Evolutionary conservation across 129 eudicot species (phyloP), one percentile per base, ranked within the genome.

Genomic region (Chrysanthemum lavandulifolium): DNA sequence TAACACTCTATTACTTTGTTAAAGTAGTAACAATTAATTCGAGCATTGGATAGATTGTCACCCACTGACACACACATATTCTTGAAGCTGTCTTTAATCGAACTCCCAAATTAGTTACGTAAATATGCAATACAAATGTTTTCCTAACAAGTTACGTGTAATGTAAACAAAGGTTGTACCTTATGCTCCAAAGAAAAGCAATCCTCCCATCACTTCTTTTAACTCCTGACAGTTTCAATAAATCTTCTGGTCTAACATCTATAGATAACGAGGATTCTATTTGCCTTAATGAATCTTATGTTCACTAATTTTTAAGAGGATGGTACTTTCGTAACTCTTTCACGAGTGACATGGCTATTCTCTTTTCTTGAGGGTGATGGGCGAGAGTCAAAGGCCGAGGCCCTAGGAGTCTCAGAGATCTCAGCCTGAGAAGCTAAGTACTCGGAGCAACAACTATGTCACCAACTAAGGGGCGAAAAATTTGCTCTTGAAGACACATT

Each of bases 351-450:
- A 16, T 48, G 68, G 31, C 36, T 62, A 66, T 15, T 33, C 12
- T 55, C 74, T 71, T 52, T 68, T 4, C 25, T 50, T 12, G 82
- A 70, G 47, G 84, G 82, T 19, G 83, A 69, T 52, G 81, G 71
- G 56, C 65, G 75, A 56, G 69, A 60, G 31, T 62, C 73, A 67
- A 74, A 13, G n/a, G 78, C 56, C 4, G 81, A 72, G 68, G 72
- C 58, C 63, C 59, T 83, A 11, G n/a, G 49, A 4, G 79, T 61
- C 18, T 81, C 86, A n/a, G 18, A 71, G 36, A 64, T 72, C 14
- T 88, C 82, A 45, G 86, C n/a, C 86, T 88, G 96, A 49, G 90
- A 75, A 12, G 76, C 87, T 45, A 92, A 78, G 72, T 82, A 92
- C 49, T 96, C 0, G 89, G 94, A 2, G 98, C 98, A 53, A 83